Evolutionary conservation across 2,329 filamentous ascomycete genomes (phyloP), one percentile per base, ranked within the genome.

Genomic region (Paraphoma sp.): DNA sequence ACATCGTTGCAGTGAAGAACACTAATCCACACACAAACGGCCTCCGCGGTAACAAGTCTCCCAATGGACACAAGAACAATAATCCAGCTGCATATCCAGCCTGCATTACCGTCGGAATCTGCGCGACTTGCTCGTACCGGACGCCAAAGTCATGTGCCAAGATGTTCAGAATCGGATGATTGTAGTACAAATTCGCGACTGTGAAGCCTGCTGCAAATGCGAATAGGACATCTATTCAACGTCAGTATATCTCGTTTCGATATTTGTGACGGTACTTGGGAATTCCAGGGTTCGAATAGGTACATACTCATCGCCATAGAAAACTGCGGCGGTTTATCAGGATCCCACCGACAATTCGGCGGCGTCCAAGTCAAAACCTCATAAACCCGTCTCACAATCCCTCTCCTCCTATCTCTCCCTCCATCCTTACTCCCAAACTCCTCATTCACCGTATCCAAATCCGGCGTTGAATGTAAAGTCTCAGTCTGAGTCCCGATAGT

Each of bases 141-240:
- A 94, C 88, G 51, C 83, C 69, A 68, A 95, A 94, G 14, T 90
- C 88, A 9, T 81, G 73, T 0, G 91, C 90, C 41, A 95, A 82
- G 48, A 90, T 85, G 69, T 93, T 92, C 23, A 94, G 79, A 45
- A 94, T 90, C 0, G 91, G 90, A 67, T 93, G 90, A 56, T 85
- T 91, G 75, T 94, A 93, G 77, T 94, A 94, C 3, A 94, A 79
- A 64, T 93, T 93, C 16, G 90, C 90, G 6, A 93, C 91, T 0
- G 89, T 91, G 63, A 92, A 91, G 87, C 4, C 87, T 83, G 78
- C 82, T 0, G 84, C 89, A 67, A 89, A 83, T 1, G 84, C 88
- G 59, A 92, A 92, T 1, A 93, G 76, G 2, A 92, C 72, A 67
- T 93, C 45, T 47, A 8, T n/a, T 12, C 28, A 11, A 3, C 43